Conservation (phyloP, 257 asterid genomes). For the Eucommia ulmoides region DNA sequence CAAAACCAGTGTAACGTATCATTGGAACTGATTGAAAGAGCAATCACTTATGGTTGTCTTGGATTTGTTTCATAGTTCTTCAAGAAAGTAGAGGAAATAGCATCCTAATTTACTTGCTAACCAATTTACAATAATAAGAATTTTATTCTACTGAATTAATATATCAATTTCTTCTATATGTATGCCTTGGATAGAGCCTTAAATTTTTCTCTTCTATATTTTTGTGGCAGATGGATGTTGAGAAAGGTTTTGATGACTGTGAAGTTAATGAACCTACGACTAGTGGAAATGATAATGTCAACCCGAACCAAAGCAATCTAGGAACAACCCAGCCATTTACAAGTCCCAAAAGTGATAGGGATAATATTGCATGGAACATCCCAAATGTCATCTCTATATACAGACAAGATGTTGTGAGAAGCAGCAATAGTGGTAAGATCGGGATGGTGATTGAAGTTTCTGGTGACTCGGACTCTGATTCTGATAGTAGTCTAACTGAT, state of each 20-base stretch:
- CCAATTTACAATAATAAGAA: too few species aligned
- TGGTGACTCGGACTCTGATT: constrained; percentile 90
- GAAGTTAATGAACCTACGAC: constrained; percentile 19
- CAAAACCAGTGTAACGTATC: too few species aligned
- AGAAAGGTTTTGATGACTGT: constrained; percentile 22
- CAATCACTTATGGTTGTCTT: too few species aligned
- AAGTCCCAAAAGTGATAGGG: constrained; percentile 37
- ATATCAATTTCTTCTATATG: too few species aligned
- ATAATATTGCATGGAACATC: constrained; percentile 43
- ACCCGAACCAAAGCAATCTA: constrained; percentile 21
- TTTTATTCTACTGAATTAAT: too few species aligned
- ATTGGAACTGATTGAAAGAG: too few species aligned
- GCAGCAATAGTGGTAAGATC: constrained; percentile 34
- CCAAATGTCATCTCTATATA: constrained; percentile 52
- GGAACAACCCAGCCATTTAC: constrained; percentile 13
- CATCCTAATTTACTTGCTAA: too few species aligned
- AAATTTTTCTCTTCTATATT: neutral
- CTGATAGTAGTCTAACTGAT: constrained; percentile 65
- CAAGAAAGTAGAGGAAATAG: too few species aligned
- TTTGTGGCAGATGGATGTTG: constrained; percentile 52
- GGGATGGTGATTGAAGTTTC: constrained; percentile 92
- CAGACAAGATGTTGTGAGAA: constrained; percentile 81
- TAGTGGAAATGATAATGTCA: constrained; percentile 11
- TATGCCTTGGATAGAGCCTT: too few species aligned
- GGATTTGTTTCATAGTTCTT: too few species aligned